phyloP scores from a whole-genome alignment of 345 rosid species.

The Gossypium arboreum region DNA sequence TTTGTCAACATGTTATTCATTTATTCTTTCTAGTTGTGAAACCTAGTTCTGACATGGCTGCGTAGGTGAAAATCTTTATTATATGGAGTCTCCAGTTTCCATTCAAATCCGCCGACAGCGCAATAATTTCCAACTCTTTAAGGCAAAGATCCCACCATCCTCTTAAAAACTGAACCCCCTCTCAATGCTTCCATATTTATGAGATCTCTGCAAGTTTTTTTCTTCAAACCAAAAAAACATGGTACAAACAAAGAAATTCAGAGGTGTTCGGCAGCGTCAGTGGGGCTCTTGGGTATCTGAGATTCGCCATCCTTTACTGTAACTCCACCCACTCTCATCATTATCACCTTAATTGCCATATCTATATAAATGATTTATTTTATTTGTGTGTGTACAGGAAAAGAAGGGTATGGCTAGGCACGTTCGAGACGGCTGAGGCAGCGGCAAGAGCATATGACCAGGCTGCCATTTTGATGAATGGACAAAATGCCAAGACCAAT shows the following conservation, averaged over 20 bases:
- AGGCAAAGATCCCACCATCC: too few relatives aligned
- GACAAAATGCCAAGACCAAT: constrained; percentile 67
- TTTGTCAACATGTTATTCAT: background rate
- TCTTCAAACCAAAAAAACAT: constrained; percentile 15
- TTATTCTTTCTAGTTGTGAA: background rate
- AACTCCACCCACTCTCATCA: constrained; percentile 25
- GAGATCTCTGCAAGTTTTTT: constrained; percentile 11
- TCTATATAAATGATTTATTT: background rate
- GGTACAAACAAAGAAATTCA: constrained; percentile 69
- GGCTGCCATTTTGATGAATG: constrained; percentile 69
- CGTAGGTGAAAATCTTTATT: constrained; percentile 50
- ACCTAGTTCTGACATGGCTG: background rate
- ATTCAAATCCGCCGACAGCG: constrained; percentile 39
- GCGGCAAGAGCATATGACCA: constrained; percentile 74
- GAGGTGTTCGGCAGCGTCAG: constrained; percentile 89
- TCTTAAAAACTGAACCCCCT: background rate
- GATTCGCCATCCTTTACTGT: constrained; percentile 80
- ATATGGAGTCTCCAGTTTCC: constrained; percentile 21
- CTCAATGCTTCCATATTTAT: constrained; percentile 8
- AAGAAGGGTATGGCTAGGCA: constrained; percentile 82
- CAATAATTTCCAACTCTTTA: background rate
- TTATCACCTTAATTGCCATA: background rate
- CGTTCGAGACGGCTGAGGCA: constrained; percentile 73
- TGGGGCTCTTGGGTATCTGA: constrained; percentile 95
- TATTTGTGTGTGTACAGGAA: constrained; percentile 34